These are phyloP conservation scores for Fusarium neocosmosporiellum DNA, from an alignment of 2,329 filamentous ascomycete species.

Conservation along the genomic window DNA sequence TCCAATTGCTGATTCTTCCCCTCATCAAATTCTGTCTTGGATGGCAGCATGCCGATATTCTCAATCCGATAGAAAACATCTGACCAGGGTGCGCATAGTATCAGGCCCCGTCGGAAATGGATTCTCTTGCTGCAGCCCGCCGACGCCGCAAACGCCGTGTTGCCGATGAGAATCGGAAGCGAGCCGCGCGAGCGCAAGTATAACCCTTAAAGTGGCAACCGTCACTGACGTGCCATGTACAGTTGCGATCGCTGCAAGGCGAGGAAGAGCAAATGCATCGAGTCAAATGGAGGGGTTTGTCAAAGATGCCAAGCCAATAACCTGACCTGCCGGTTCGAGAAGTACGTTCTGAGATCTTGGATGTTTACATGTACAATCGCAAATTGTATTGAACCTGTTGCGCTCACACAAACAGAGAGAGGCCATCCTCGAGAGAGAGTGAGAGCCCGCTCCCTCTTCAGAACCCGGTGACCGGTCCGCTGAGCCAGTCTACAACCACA, in stretches of 20 bases:
- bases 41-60: background rate
- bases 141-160: constrained; percentile 25
- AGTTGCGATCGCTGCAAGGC: constrained; percentile 50
- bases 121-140: background rate
- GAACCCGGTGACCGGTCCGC: background rate
- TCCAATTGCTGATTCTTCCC: background rate
- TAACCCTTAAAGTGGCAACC: background rate
- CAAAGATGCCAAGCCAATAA: constrained; percentile 44
- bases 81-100: background rate
- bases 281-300: constrained; percentile 40
- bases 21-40: background rate
- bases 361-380: background rate
- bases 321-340: constrained; percentile 36
- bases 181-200: constrained; percentile 44
- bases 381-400: background rate
- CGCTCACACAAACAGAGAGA: constrained; percentile 8
- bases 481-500: background rate
- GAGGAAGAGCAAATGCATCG: constrained; percentile 50
- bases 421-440: background rate
- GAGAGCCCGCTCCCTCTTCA: background rate
- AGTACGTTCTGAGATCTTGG: background rate
- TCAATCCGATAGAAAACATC: background rate
- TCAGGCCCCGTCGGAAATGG: background rate
- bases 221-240: background rate
- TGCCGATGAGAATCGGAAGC: constrained; percentile 49